Evolutionary conservation across 768 basidiomycete species (phyloP), one percentile per base, ranked within the genome.

Genomic region (Lentinula guzmanii): DNA sequence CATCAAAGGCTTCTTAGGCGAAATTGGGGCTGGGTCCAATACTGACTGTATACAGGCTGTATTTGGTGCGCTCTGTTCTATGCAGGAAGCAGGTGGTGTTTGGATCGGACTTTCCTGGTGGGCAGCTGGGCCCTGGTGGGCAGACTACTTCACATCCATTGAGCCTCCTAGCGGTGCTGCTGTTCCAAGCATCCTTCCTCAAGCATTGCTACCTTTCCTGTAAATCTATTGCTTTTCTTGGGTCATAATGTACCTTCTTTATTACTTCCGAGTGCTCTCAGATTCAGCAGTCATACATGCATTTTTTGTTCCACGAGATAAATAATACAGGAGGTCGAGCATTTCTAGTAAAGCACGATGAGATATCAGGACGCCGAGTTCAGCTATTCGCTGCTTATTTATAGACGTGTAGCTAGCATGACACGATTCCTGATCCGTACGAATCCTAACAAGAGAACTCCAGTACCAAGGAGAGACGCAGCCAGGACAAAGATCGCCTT

Each of bases 401-500:
- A 45, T 13, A 58, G 5, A 39, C 37, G 34, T 21, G 53, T 39
- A 9, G 56, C 56, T 41, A 48, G 13, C 37, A 21, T 52, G 39
- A 34, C 34, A 10, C 62, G 68, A 61, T 15, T 60, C 66, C 48
- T 45, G 2, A 35, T 50, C 24, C 58, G 58, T 21, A 86, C 64
- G 39, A 81, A 71, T 58, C 71, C 70, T 2, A 87, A 72, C 52
- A 86, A 67, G 34, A 73, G 61, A 9, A 89, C 75, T 0, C 82
- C 76, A n/a, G 75, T 66, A 42, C 79, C 67, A 33, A 87, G 72
- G n/a, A 91, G 69, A n/a, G 69, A 74, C 1, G 80, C 79, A 4
- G 87, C 88, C 10, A 83, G 72, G 15, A 72, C 78, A 65, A 91
- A 92, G 66, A 91, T 85, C 1, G 86, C 81, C 72, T 84, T 83